phyloP scores from a whole-genome alignment of 805 yeast species.

The Wickerhamomyces silvicola region DNA sequence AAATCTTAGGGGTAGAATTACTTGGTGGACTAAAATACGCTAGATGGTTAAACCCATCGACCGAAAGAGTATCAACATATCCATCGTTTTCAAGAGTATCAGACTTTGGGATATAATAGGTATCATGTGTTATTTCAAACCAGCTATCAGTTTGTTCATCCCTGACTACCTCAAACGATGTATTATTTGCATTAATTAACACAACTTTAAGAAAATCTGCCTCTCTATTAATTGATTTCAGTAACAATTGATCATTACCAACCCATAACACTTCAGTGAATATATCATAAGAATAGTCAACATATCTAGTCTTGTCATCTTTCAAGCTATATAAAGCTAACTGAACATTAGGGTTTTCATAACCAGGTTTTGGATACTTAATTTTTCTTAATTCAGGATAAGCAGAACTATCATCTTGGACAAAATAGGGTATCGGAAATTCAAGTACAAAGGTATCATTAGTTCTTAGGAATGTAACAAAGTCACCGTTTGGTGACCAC shows the following conservation, averaged over 20 bases:
- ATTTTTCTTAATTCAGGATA: slow-evolving; percentile 58
- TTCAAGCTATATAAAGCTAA: slow-evolving; percentile 39
- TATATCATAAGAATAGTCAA: slow-evolving; percentile 36
- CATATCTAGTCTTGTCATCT: slow-evolving; percentile 27
- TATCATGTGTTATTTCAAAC: slow-evolving; percentile 71
- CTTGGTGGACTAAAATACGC: slow-evolving; percentile 78
- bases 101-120: slow-evolving; percentile 51
- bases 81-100: slow-evolving; percentile 46
- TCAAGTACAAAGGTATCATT: slow-evolving; percentile 72
- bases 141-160: slow-evolving; percentile 49
- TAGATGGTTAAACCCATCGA: slow-evolving; percentile 63
- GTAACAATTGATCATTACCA: slow-evolving; percentile 44
- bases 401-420: slow-evolving; percentile 39
- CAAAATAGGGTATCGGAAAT: slow-evolving; percentile 70
- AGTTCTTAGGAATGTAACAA: slow-evolving; percentile 55
- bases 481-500: slow-evolving; percentile 81
- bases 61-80: slow-evolving; percentile 72
- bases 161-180: slow-evolving; percentile 37
- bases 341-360: slow-evolving; percentile 61
- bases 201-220: slow-evolving; percentile 58
- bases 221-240: slow-evolving; percentile 57
- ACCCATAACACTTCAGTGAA: slow-evolving; percentile 72
- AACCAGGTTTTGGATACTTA: slow-evolving; percentile 85
- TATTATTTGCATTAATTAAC: slow-evolving; percentile 39
- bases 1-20: slow-evolving; percentile 43